phyloP scores from a whole-genome alignment of 148 eudicot species.

The Vaccinium vitisidaea region DNA sequence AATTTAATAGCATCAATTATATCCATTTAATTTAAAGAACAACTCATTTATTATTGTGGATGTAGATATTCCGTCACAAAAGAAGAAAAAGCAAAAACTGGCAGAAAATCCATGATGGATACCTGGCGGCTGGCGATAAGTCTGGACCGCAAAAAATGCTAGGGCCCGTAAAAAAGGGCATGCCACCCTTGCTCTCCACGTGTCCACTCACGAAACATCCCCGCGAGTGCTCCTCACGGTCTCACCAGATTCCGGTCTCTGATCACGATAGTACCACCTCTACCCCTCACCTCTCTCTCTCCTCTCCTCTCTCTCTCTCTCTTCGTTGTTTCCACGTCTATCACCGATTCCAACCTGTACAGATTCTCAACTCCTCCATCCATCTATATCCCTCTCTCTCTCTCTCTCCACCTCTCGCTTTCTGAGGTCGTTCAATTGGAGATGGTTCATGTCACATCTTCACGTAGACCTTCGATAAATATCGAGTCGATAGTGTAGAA shows the following conservation, averaged over 20 bases:
- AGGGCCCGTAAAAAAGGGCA: background rate
- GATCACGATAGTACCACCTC: background rate
- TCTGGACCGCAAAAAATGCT: background rate
- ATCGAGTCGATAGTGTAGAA: background rate
- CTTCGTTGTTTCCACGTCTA: conserved; percentile 17
- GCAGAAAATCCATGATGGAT: background rate
- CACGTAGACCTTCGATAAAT: background rate
- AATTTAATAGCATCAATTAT: no score
- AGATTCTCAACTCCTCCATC: background rate
- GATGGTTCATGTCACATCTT: conserved; percentile 9
- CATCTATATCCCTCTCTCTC: conserved; percentile 4
- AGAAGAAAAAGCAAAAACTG: no score
- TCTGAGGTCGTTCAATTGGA: background rate
- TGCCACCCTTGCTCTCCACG: conserved; percentile 7
- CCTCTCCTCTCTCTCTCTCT: conserved; percentile 14
- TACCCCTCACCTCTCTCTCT: background rate
- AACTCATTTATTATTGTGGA: no score
- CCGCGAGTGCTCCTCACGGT: conserved; percentile 16
- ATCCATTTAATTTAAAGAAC: no score
- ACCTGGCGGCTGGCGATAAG: background rate
- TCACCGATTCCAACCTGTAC: background rate
- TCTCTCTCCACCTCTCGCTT: background rate
- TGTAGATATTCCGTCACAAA: no score
- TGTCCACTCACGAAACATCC: background rate
- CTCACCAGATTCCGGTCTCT: conserved; percentile 19